These are phyloP conservation scores for Globisporangium viniferum DNA, from an alignment of 352 stramenopile genomes.

Conservation along the genomic window DNA sequence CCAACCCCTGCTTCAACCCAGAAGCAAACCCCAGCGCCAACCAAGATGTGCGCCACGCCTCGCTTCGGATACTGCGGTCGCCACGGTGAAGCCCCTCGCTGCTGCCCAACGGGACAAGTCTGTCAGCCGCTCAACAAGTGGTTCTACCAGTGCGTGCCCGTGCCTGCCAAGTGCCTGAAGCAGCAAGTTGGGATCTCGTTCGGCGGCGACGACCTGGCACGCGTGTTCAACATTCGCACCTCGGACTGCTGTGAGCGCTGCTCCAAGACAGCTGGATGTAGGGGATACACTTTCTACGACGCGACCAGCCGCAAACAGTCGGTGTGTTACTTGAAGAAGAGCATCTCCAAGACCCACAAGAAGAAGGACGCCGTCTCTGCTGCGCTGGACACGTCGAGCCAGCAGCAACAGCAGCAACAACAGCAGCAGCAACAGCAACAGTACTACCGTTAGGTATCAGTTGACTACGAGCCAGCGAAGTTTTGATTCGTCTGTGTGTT, in stretches of 20 bases:
- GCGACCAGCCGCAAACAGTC: neutral
- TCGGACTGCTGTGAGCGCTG: slow-evolving; percentile 15
- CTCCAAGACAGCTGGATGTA: slow-evolving; percentile 14
- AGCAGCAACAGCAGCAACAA: slow-evolving; percentile 1
- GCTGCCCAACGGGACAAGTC: slow-evolving; percentile 4
- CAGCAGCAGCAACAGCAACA: slow-evolving; percentile 10
- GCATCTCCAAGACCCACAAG: slow-evolving; percentile 7
- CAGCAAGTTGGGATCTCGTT: slow-evolving; percentile 8
- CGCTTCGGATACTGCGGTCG: slow-evolving; percentile 12
- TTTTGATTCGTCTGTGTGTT: neutral
- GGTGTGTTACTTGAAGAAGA: slow-evolving; percentile 19
- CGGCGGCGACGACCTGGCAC: slow-evolving; percentile 6
- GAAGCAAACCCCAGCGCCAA: neutral
- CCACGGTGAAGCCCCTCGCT: neutral
- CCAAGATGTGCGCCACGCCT: slow-evolving; percentile 12
- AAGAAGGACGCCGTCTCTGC: neutral
- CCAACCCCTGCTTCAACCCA: neutral
- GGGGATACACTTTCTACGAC: slow-evolving; percentile 18
- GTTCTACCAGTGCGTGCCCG: slow-evolving; percentile 8
- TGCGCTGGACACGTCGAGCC: slow-evolving; percentile 1
- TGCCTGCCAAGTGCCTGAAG: slow-evolving; percentile 1
- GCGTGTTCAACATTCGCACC: slow-evolving; percentile 7
- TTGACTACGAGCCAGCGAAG: neutral
- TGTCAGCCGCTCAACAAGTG: slow-evolving; percentile 12
- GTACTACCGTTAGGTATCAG: slow-evolving; percentile 2